Base-by-base conservation (phyloP, 1,284 basidiomycete genomes). In the Malassezia brasiliensis region DNA sequence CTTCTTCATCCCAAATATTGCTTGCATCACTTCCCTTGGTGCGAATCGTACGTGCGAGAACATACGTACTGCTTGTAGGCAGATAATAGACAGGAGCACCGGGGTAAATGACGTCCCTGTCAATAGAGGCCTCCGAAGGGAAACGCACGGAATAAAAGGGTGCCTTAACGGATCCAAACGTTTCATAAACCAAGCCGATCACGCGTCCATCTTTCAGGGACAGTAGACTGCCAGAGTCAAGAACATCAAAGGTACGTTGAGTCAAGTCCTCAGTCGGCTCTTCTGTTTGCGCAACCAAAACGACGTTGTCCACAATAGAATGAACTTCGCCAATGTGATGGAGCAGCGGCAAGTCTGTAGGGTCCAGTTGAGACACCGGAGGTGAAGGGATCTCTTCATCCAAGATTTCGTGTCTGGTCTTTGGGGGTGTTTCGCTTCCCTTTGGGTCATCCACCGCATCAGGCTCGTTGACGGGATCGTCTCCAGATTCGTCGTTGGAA, bases 1-100 rank as follows among this genome's bases (percentile, higher is more conserved):
- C 85, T 68, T 91, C 88, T 75, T 91, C 88, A 66, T 91, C 89
- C 65, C 88, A 83, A 7, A 88, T 80, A 72, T 91, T 91, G 70
- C 87, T 89, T n/a, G 89, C 88, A 64, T 91, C 88, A 65, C 86
- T 89, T 36, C 88, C 89, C 68, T 84, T 88, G 25, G 76, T 78
- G 6, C 67, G 63, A 36, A 91, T 80, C 47, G 83, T 80, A 41
- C 79, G 78, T 10, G 88, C 79, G 67, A 86, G 86, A 35, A 90
- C 84, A 65, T 88, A 88, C 45, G 81, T 81, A 75, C 87, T 88
- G 41, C 82, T 82, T 28, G 77, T 75, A 1, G 88, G 88, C 31
- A 87, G 81, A 71, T 89, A 87, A 73, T 83, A 89, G 32, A 90
- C 83, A 50, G 46, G 12, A 3, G 50, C 52, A n/a, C 62, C 62